Base-by-base conservation (phyloP, 1,284 basidiomycete species). In the Tilletia setariae region DNA sequence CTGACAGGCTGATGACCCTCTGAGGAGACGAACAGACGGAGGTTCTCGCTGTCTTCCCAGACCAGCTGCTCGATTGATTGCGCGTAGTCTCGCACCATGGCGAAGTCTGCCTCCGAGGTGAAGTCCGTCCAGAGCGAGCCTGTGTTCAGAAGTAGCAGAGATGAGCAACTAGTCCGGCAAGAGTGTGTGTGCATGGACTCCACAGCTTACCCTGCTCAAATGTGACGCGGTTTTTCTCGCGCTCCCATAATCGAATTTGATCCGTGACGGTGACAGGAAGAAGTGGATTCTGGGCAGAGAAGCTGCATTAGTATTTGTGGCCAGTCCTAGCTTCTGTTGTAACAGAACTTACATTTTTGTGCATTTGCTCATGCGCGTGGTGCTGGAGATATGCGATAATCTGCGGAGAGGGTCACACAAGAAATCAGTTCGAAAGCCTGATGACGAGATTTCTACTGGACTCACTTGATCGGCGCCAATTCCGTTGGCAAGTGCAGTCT, bases 331-430 rank as follows among this genome's bases (percentile, higher is more conserved):
- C n/a, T 11, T 7, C 59, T 23, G 21, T 59, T 42, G 15, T 1
- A 47, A n/a, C 1, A 21, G 40, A 13, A 84, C 87, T 82, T 78
- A 91, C 92, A 83, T 94, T 93, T 83, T 90, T 92, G 79, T 91
- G 89, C 95, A 98, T 98, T 84, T 98, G 95, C 42, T 93, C 91
- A 83, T 98, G 96, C 1, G 95, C 95, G 84, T 98, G 94, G 63
- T 91, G 91, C 25, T 90, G 88, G 56, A 98, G 87, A 83, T 98
- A 98, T 78, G 90, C 90, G 81, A 98, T 95, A 81, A 98, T 96
- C 92, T 95, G 70, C 4, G 28, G 95, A 96, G 28, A 98, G 92
- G 9, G 95, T 93, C 63, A 99, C 87, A 84, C 98, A 98, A 2
- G 94, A 93, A 79, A 98, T 98, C 40, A 94, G 89, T 76, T 93